These are phyloP conservation scores for Termitomyces sp. DNA, from an alignment of 768 basidiomycete species.

Conservation along the genomic window DNA sequence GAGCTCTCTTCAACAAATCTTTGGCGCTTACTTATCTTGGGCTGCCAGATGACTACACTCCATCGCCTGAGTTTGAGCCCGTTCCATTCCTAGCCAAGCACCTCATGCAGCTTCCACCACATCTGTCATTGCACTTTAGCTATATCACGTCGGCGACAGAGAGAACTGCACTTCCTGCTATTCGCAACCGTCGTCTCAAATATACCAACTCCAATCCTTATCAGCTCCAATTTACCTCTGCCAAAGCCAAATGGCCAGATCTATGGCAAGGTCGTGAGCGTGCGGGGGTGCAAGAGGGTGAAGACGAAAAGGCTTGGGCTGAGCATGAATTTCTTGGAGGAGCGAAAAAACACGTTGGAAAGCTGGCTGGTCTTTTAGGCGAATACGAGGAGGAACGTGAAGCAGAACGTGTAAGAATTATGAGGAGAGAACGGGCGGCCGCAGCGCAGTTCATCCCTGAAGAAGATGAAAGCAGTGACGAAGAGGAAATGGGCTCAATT, in stretches of 20 bases:
- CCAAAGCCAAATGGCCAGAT: slow-evolving; percentile 55
- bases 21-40: slow-evolving; percentile 43
- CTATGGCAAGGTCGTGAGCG: slow-evolving; percentile 59
- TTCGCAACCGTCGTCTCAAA: slow-evolving; percentile 69
- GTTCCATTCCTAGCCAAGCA: slow-evolving; percentile 59
- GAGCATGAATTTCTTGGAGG: slow-evolving; percentile 55
- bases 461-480: slow-evolving; percentile 63
- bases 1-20: slow-evolving; percentile 25
- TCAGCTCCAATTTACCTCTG: slow-evolving; percentile 48
- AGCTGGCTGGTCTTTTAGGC: slow-evolving; percentile 58
- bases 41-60: slow-evolving; percentile 51
- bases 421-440: slow-evolving; percentile 35
- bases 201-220: slow-evolving; percentile 51
- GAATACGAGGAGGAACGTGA: slow-evolving; percentile 78
- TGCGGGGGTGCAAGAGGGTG: slow-evolving; percentile 42
- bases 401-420: slow-evolving; percentile 48
- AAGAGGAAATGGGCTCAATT: slow-evolving; percentile 20
- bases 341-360: slow-evolving; percentile 55
- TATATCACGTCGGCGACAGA: slow-evolving; percentile 53
- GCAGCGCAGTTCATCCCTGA: slow-evolving; percentile 53
- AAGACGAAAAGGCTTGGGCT: slow-evolving; percentile 70
- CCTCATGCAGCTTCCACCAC: slow-evolving; percentile 59
- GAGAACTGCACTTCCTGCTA: slow-evolving; percentile 53
- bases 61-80: slow-evolving; percentile 53
- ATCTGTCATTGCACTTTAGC: slow-evolving; percentile 45